phyloP scores from a whole-genome alignment of 2,329 filamentous ascomycete species.

The Plenodomus tracheiphilus region DNA sequence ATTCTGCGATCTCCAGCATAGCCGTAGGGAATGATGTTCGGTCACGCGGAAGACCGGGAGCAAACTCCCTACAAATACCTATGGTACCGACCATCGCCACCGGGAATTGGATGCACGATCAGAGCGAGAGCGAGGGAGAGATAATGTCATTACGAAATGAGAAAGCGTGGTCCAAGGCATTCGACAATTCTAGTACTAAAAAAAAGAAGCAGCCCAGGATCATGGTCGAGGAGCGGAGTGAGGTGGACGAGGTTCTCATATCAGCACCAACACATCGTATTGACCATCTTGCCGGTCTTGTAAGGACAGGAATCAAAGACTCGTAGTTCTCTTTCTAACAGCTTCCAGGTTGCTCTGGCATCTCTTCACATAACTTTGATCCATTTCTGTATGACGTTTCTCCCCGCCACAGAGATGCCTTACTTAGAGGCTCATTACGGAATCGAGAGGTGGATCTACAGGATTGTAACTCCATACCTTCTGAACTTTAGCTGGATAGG shows the following conservation, averaged over 20 bases:
- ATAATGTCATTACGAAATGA: too few relatives aligned
- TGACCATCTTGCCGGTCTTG: constrained; percentile 20
- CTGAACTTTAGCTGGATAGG: constrained; percentile 49
- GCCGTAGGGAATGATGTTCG: too few relatives aligned
- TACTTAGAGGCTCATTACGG: constrained; percentile 40
- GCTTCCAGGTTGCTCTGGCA: constrained; percentile 37
- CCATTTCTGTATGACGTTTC: constrained; percentile 50
- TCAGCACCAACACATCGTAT: constrained; percentile 30
- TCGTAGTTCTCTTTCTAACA: neutral
- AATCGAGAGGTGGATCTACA: constrained; percentile 44
- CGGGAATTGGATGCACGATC: too few relatives aligned
- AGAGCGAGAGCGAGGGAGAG: too few relatives aligned
- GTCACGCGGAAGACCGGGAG: too few relatives aligned
- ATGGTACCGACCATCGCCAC: too few relatives aligned
- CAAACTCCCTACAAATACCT: too few relatives aligned
- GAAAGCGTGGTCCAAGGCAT: too few relatives aligned
- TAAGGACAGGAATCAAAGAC: too few relatives aligned
- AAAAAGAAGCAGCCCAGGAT: neutral
- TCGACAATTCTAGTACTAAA: too few relatives aligned
- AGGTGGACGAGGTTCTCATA: constrained; percentile 1
- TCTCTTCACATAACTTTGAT: constrained; percentile 47
- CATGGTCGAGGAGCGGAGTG: neutral
- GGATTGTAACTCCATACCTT: constrained; percentile 46
- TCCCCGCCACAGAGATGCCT: constrained; percentile 41
- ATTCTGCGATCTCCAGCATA: too few relatives aligned